Base-by-base conservation (phyloP, 805 yeast genomes). In the Lipomyces mesembrius region DNA sequence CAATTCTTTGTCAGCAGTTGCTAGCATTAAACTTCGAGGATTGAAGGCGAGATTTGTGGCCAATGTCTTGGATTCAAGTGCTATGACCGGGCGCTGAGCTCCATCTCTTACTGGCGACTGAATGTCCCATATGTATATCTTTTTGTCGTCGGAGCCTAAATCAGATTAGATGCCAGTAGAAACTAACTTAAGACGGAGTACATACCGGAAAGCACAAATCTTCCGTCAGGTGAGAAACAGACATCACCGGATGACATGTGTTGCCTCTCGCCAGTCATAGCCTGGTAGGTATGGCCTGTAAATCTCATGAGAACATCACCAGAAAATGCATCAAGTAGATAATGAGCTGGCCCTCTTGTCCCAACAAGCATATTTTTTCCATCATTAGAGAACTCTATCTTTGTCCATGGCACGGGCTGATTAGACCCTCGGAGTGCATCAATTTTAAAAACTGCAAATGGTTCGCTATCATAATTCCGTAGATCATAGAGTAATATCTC, bases 361-460 rank as follows among this genome's bases (percentile, higher is more conserved):
- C 86, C 84, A 2, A 92, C 76, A 8, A 91, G 78, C 7, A 93
- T 70, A 67, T 81, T 79, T 72, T 87, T 88, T 32, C 93, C 93
- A 74, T 87, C 88, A 74, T 91, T 91, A 12, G 96, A 87, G 75
- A 92, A 91, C 76, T 91, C 96, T 27, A 91, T 68, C 71, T 87
- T 88, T 39, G 83, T 82, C 89, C 93, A 88, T 34, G 61, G 69
- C 14, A 58, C 53, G 25, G 58, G 54, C 17, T 32, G 43, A 2
- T 43, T n/a, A 1, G 75, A 74, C 20, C 68, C 74, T 7, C 59
- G 60, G 11, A 71, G 67, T 25, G 74, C 64, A 39, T 82, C 81
- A 7, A 84, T 77, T 17, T 79, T 76, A 59, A 83, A 81, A 1
- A 82, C 77, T 6, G 80, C 71, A 73, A 85, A 91, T 65, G 84